phyloP scores from a whole-genome alignment of 2,329 filamentous ascomycete genomes.

The Pestalotiopsis sp. region DNA sequence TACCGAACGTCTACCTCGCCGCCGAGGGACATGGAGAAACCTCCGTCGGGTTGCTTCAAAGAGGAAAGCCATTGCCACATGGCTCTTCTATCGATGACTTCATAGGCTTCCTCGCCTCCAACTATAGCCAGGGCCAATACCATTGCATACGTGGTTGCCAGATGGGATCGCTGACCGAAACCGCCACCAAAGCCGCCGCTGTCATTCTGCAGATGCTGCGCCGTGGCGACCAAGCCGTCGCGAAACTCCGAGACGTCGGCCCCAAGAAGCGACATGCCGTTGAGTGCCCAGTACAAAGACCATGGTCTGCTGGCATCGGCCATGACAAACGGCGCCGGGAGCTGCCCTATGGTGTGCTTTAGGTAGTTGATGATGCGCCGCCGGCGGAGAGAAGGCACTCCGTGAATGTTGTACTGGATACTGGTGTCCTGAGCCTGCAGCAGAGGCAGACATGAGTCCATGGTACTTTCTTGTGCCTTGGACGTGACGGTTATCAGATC shows the following conservation, averaged over 20 bases:
- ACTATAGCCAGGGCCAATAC: constrained; percentile 79
- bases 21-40: constrained; percentile 84
- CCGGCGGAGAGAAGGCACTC: constrained; percentile 75
- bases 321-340: constrained; percentile 71
- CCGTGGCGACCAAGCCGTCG: constrained; percentile 72
- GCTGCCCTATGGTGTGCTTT: constrained; percentile 56
- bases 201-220: constrained; percentile 79
- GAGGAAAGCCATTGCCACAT: constrained; percentile 92
- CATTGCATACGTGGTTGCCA: constrained; percentile 86
- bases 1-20: constrained; percentile 93
- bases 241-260: constrained; percentile 72
- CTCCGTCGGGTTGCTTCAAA: constrained; percentile 85
- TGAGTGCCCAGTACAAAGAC: constrained; percentile 91
- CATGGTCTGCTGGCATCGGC: constrained; percentile 90
- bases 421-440: constrained; percentile 57
- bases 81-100: constrained; percentile 75
- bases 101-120: constrained; percentile 73
- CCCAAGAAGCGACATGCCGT: constrained; percentile 74
- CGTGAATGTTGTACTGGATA: constrained; percentile 66
- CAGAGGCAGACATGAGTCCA: constrained; percentile 70
- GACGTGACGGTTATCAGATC: constrained; percentile 69
- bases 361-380: constrained; percentile 65
- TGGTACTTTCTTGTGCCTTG: constrained; percentile 67
- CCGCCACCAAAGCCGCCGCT: constrained; percentile 90
- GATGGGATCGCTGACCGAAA: constrained; percentile 86